Evolutionary conservation across 306 rosid species (phyloP).

Genomic region (Citrullus colocynthis): DNA sequence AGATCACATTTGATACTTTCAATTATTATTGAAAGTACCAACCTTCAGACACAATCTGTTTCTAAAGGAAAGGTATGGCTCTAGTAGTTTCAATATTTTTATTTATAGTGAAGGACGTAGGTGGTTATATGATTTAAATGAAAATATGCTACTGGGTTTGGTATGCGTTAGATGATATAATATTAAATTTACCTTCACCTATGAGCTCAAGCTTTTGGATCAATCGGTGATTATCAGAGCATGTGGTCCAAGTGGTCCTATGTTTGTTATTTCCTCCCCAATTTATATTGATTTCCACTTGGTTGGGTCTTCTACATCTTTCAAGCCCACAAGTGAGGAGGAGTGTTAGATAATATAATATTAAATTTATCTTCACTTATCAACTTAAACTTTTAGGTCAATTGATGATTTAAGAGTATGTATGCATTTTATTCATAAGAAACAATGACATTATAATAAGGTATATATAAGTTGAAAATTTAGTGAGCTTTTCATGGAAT

Average conservation of each 20-base stretch:
- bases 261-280: too few species aligned
- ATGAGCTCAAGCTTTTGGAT: too few species aligned
- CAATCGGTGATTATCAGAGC: too few species aligned
- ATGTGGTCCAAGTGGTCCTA: too few species aligned
- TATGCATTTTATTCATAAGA: not conserved
- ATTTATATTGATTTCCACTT: too few species aligned
- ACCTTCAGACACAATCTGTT: conserved; percentile 83
- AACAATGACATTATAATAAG: not conserved
- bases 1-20: conserved; percentile 88
- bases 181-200: too few species aligned
- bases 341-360: too few species aligned
- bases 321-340: too few species aligned
- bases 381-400: too few species aligned
- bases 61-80: conserved; percentile 79
- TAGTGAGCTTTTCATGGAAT: not conserved
- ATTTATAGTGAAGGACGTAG: not conserved
- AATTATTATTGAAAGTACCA: conserved; percentile 68
- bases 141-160: not conserved
- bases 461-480: not conserved
- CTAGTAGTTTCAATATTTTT: not conserved
- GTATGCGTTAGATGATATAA: not conserved
- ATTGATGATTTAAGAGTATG: not conserved
- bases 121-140: not conserved
- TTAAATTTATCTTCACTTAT: too few species aligned
- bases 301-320: too few species aligned